These are phyloP conservation scores for Podaxis sp. DNA, from an alignment of 768 basidiomycete species.

Conservation along the genomic window DNA sequence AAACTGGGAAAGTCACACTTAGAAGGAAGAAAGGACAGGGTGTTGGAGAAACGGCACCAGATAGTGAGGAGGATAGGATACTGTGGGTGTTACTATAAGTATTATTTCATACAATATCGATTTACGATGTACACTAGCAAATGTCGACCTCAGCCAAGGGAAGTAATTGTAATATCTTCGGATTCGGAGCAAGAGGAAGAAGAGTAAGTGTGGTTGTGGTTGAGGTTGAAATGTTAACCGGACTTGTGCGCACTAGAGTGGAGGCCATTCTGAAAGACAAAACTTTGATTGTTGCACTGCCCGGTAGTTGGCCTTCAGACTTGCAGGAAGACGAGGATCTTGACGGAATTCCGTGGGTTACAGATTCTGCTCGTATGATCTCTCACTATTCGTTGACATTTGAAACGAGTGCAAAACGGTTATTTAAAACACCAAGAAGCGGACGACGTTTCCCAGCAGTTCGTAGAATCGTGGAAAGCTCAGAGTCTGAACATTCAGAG, in stretches of 20 bases:
- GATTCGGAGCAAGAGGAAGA: conserved; percentile 30
- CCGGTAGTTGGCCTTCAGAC: neutral
- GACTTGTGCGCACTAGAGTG: neutral
- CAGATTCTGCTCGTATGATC: neutral
- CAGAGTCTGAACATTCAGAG: conserved; percentile 27
- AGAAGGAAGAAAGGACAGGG: neutral
- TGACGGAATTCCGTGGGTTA: neutral
- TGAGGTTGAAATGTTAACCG: neutral
- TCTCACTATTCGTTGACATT: neutral
- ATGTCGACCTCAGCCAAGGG: conserved; percentile 15
- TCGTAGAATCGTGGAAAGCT: conserved; percentile 34
- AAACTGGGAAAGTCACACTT: neutral
- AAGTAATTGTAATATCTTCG: conserved; percentile 58
- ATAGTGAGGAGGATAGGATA: conserved; percentile 49
- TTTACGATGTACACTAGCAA: neutral
- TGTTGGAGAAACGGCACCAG: conserved; percentile 35
- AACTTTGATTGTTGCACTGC: neutral
- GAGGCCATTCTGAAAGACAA: neutral
- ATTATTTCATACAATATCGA: neutral
- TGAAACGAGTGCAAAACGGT: conserved; percentile 12
- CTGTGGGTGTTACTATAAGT: conserved; percentile 22
- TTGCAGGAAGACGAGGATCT: neutral
- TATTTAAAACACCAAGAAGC: neutral
- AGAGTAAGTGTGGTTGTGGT: neutral
- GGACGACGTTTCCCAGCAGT: conserved; percentile 13